Conservation (phyloP, 2,329 filamentous ascomycete genomes). For the Aspergillus awamori region DNA sequence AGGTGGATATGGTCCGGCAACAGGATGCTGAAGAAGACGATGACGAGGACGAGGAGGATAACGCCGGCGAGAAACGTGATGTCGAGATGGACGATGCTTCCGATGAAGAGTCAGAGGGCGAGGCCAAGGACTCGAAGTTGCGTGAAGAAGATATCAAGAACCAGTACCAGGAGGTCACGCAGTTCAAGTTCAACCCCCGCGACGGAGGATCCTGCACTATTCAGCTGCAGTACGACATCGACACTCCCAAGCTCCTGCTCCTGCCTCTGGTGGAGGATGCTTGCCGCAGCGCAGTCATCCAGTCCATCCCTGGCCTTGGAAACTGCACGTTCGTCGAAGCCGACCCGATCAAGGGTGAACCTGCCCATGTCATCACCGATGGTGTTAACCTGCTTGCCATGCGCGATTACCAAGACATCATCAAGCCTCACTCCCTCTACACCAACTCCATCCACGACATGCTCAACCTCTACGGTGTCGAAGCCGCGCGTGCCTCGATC, state of each 20-base stretch:
- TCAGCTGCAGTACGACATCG: slow-evolving; percentile 77
- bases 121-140: slow-evolving; percentile 46
- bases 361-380: slow-evolving; percentile 68
- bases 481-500: slow-evolving; percentile 86
- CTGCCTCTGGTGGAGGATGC: slow-evolving; percentile 85
- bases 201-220: slow-evolving; percentile 76
- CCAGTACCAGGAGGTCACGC: slow-evolving; percentile 67
- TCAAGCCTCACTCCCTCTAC: slow-evolving; percentile 82
- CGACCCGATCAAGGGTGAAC: slow-evolving; percentile 54
- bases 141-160: slow-evolving; percentile 68
- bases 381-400: slow-evolving; percentile 90
- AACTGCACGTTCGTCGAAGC: slow-evolving; percentile 70
- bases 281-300: slow-evolving; percentile 77
- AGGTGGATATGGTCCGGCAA: slow-evolving; percentile 73
- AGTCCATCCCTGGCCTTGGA: slow-evolving; percentile 78
- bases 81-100: slow-evolving; percentile 38
- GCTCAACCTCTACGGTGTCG: slow-evolving; percentile 84
- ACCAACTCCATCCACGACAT: slow-evolving; percentile 93
- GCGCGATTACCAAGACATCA: slow-evolving; percentile 81
- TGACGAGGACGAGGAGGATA: slow-evolving; percentile 55
- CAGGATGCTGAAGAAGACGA: slow-evolving; percentile 63
- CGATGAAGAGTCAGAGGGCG: slow-evolving; percentile 42
- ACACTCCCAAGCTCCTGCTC: slow-evolving; percentile 88
- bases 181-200: slow-evolving; percentile 78
- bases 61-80: slow-evolving; percentile 33